Evolutionary conservation across 163 green algal species (phyloP), one percentile per base, ranked within the genome.

Genomic region (Scenedesmus sp.): DNA sequence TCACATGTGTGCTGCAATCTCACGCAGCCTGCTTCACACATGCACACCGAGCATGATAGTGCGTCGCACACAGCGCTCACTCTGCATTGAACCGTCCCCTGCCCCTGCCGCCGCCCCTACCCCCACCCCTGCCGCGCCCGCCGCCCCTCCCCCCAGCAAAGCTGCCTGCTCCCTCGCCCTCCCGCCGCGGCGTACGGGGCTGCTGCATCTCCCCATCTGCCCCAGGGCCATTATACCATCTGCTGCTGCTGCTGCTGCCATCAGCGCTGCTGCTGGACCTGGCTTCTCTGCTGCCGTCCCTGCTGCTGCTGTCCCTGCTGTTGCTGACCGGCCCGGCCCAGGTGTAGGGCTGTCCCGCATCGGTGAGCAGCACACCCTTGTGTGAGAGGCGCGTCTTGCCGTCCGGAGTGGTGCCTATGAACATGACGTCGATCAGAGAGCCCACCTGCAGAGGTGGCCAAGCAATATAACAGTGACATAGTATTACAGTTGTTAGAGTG

Each of bases 391-490:
- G 59, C 34, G 93, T 89, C 82, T 92, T 94, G 59, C 94, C 94
- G 59, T 92, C 91, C 23, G 74, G 7, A 52, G 91, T 93, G 6
- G 34, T 55, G 16, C 82, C 88, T 2, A 97, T n/a, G 52, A 96
- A 90, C 93, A 97, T 96, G 4, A 97, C 95, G 84, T 97, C 94
- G 18, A 97, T 77, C 23, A 84, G 6, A 23, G 95, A 88, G 3
- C 95, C 95, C 62, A 95, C 93, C 89, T 93, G 23, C 16, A 93
- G 76, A 46, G 34, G 34, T 46, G n/a, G 60, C 18, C 62, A 70
- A 20, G 18, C 59, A 64, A 46, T 46, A 46, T 46, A 46, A 46
- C 34, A 46, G 34, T 46, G 34, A 46, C 34, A 46, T 46, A 46
- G 34, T 46, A 46, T 46, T 46, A 46, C 34, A 46, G 34, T 46